Evolutionary conservation across 2,329 filamentous ascomycete genomes (phyloP), one percentile per base, ranked within the genome.

Genomic region (Aspergillus novoparasiticus): DNA sequence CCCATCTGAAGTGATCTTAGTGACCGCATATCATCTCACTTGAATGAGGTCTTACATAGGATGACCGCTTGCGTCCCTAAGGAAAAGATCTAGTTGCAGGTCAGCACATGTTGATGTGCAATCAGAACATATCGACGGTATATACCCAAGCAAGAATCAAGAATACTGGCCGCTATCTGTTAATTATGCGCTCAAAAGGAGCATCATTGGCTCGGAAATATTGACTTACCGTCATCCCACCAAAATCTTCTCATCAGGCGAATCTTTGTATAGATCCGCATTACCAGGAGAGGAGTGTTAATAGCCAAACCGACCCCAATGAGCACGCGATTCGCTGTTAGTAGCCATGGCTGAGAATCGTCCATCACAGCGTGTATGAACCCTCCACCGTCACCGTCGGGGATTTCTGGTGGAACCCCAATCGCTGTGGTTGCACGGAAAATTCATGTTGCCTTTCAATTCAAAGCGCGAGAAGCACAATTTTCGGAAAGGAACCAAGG

Each of bases 161-260:
- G 28, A n/a, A 61, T 11, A 61, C 59, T 61, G 19, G 21, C 23
- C n/a, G 23, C 21, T 16, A 48, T 48, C 12, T 3, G 23, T 48
- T 26, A 48, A 16, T 6, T 14, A 26, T 48, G 21, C 21, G 23
- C 45, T 9, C 45, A 10, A 57, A 34, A 4, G 32, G 11, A 32
- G 50, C 26, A n/a, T 0, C 14, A 16, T 36, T 6, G 34, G 14
- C 5, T 16, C 4, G 11, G 16, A 28, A 3, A 53, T 5, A 32
- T 14, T 6, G 30, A 57, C 60, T 30, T 54, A 68, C 66, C 59
- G 46, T 68, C 66, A 54, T 68, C 64, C 66, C 64, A 68, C 66
- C 66, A 68, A 28, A 68, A 65, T 41, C 59, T 66, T 36, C 43
- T 62, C 58, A 68, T 59, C 39, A 66, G 32, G 4, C 34, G 23